These are phyloP conservation scores for Phytophthora cryptogea DNA, from an alignment of 352 stramenopile genomes.

Conservation along the genomic window DNA sequence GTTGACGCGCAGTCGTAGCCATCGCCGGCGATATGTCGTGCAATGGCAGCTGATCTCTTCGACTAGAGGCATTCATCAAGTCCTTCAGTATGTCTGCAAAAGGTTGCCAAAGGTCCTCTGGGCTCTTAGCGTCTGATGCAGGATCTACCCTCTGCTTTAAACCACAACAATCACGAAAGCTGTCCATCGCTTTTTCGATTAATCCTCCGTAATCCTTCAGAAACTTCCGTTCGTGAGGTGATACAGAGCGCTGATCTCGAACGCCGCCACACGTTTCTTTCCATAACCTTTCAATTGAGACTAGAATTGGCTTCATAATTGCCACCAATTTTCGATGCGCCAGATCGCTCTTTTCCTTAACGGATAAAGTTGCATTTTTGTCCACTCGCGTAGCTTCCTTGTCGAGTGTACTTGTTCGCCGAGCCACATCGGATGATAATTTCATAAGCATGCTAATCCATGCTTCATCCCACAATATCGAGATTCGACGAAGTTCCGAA, in stretches of 20 bases:
- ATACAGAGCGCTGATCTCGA: constrained; percentile 37
- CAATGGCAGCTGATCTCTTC: constrained; percentile 60
- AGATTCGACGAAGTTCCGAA: constrained; percentile 76
- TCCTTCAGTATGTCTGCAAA: constrained; percentile 80
- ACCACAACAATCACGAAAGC: constrained; percentile 52
- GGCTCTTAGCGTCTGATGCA: constrained; percentile 22
- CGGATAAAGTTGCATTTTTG: constrained; percentile 68
- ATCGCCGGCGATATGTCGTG: constrained; percentile 78
- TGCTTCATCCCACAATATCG: constrained; percentile 84
- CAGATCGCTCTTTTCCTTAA: constrained; percentile 65
- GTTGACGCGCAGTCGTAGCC: constrained; percentile 42
- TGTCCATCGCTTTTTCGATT: constrained; percentile 52
- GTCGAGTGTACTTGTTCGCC: constrained; percentile 68
- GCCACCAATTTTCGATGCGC: constrained; percentile 74
- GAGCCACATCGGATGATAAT: constrained; percentile 69
- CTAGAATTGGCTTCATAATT: constrained; percentile 84
- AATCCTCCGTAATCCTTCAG: constrained; percentile 57
- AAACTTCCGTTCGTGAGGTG: constrained; percentile 79
- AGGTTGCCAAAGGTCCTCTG: constrained; percentile 57
- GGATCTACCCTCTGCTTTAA: constrained; percentile 16
- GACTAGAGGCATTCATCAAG: constrained; percentile 42
- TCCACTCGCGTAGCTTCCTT: constrained; percentile 76
- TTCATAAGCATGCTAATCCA: constrained; percentile 80
- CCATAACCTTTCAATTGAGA: constrained; percentile 67
- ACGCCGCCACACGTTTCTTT: constrained; percentile 60